Percentiles rank a stretch among this genome's conserved stretches.
phyloP scores from a whole-genome alignment of 2,329 filamentous ascomycete genomes.

The Trichophyton mentagrophytes region DNA sequence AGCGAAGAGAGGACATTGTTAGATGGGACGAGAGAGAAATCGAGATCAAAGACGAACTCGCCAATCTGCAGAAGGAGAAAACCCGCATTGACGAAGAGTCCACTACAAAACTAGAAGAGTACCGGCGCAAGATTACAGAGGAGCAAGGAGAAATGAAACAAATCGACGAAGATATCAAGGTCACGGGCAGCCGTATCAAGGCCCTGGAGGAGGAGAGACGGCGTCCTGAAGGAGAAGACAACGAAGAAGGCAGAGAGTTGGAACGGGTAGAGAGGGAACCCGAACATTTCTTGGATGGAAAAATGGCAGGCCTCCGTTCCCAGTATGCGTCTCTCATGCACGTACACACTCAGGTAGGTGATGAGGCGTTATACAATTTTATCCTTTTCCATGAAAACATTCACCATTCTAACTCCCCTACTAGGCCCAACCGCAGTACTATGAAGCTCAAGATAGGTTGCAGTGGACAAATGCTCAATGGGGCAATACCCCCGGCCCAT shows the following conservation, averaged over 20 bases:
- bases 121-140: conserved; percentile 33
- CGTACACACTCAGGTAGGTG: conserved; percentile 27
- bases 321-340: conserved; percentile 32
- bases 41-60: conserved; percentile 40
- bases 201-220: conserved; percentile 47
- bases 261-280: conserved; percentile 38
- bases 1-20: conserved; percentile 46
- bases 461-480: conserved; percentile 32
- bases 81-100: conserved; percentile 29
- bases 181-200: conserved; percentile 49
- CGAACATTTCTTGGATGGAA: conserved; percentile 36
- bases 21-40: conserved; percentile 45
- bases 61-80: conserved; percentile 33
- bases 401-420: neutral
- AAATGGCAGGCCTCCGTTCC: conserved; percentile 30
- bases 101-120: conserved; percentile 28
- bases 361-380: no score
- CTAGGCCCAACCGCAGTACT: conserved; percentile 32
- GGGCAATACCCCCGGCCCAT: conserved; percentile 25
- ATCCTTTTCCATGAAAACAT: neutral
- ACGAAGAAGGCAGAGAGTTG: conserved; percentile 39
- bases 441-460: conserved; percentile 34
- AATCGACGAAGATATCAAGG: conserved; percentile 49
- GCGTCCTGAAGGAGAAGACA: conserved; percentile 35
- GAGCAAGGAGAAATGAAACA: conserved; percentile 40